Conservation (phyloP, 208 protist genomes). For the Trypanosoma theileri region DNA sequence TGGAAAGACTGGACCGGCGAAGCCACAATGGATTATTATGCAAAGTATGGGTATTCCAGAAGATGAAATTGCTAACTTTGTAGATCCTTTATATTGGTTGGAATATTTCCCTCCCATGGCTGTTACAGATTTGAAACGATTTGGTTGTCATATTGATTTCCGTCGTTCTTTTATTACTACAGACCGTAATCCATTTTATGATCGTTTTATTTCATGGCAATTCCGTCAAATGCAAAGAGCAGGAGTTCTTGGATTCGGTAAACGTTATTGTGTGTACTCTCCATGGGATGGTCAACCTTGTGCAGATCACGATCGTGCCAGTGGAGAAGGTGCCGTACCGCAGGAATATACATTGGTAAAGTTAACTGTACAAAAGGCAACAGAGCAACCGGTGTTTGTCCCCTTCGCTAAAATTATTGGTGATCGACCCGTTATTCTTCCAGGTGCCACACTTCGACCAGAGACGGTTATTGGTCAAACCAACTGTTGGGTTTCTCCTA, state of each 20-base stretch:
- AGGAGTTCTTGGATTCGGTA: slow-evolving; percentile 96
- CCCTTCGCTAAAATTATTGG: slow-evolving; percentile 65
- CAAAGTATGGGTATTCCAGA: slow-evolving; percentile 94
- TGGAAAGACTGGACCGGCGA: slow-evolving; percentile 88
- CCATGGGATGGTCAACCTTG: slow-evolving; percentile 98
- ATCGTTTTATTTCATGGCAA: slow-evolving; percentile 99
- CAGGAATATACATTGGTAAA: slow-evolving; percentile 99
- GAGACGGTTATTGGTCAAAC: slow-evolving; percentile 99
- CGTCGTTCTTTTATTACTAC: slow-evolving; percentile 99
- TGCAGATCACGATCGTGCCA: slow-evolving; percentile 98
- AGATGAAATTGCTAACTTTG: slow-evolving; percentile 97
- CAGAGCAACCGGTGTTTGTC: slow-evolving; percentile 61
- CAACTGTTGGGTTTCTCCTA: slow-evolving; percentile 99
- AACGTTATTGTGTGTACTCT: slow-evolving; percentile 99
- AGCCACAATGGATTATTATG: slow-evolving; percentile 99
- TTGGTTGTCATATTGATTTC: slow-evolving; percentile 98
- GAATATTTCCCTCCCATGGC: slow-evolving; percentile 98
- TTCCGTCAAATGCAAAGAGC: slow-evolving; percentile 91
- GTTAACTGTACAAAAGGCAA: slow-evolving; percentile 89
- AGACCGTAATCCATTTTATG: slow-evolving; percentile 99
- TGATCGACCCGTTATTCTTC: slow-evolving; percentile 91
- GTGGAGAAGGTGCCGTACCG: slow-evolving; percentile 96
- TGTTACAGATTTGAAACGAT: slow-evolving; percentile 93
- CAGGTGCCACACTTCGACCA: slow-evolving; percentile 98
- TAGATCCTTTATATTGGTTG: slow-evolving; percentile 98